Conservation (phyloP, 1,284 basidiomycete species). For the Xerocomus nothofagi region DNA sequence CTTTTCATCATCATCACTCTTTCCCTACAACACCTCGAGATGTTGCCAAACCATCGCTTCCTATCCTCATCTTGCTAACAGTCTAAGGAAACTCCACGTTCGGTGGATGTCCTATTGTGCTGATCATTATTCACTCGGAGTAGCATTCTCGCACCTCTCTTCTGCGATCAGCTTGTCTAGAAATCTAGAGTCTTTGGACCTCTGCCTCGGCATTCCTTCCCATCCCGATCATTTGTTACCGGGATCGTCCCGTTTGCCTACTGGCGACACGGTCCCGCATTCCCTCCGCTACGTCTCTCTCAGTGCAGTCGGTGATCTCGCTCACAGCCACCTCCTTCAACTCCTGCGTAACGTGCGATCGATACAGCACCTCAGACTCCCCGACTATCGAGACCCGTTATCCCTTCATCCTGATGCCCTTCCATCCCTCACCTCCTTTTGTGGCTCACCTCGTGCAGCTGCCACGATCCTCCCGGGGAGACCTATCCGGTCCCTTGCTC, state of each 20-base stretch:
- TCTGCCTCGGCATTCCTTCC: slow-evolving; percentile 47
- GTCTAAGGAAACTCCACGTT: slow-evolving; percentile 48
- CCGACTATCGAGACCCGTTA: slow-evolving; percentile 45
- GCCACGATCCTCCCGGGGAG: slow-evolving; percentile 58
- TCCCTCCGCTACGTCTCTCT: slow-evolving; percentile 51
- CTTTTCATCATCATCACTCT: slow-evolving; percentile 39
- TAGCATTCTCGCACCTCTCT: slow-evolving; percentile 41
- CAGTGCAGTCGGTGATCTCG: slow-evolving; percentile 48
- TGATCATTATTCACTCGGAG: slow-evolving; percentile 28
- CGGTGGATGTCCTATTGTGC: slow-evolving; percentile 49
- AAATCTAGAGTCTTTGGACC: slow-evolving; percentile 54
- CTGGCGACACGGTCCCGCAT: slow-evolving; percentile 39
- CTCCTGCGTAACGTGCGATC: slow-evolving; percentile 46
- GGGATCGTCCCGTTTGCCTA: slow-evolving; percentile 36
- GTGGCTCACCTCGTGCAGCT: slow-evolving; percentile 57
- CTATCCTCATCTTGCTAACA: slow-evolving; percentile 46
- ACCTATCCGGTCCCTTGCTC: slow-evolving; percentile 53
- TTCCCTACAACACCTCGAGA: slow-evolving; percentile 42
- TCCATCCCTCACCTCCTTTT: slow-evolving; percentile 51
- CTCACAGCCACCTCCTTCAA: slow-evolving; percentile 40
- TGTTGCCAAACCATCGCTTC: slow-evolving; percentile 54
- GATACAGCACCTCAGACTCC: slow-evolving; percentile 50
- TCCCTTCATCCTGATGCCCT: slow-evolving; percentile 42
- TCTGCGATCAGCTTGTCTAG: slow-evolving; percentile 4
- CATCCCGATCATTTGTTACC: slow-evolving; percentile 9